A percentile compares a stretch with the other conserved stretches of the same genome.
Evolutionary conservation across 2,329 filamentous ascomycete genomes (phyloP).

Genomic region (Colletotrichum scovillei): DNA sequence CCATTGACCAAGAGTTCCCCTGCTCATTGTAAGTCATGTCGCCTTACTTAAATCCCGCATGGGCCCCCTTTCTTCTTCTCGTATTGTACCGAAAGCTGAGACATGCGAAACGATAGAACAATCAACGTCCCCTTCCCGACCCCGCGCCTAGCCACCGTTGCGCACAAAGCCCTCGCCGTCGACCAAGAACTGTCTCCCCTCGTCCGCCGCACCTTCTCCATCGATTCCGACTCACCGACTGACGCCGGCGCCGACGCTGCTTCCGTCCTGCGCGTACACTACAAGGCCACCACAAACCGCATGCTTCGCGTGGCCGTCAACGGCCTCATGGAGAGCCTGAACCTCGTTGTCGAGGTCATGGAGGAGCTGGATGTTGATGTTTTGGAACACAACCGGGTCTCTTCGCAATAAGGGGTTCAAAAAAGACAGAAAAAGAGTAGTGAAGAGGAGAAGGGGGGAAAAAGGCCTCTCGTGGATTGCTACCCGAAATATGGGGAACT

Average conservation of each 20-base stretch:
- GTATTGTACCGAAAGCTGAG: conserved; percentile 2
- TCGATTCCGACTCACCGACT: conserved; percentile 45
- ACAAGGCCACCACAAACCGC: conserved; percentile 90
- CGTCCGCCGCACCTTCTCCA: conserved; percentile 77
- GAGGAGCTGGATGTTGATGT: conserved; percentile 90
- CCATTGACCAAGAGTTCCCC: conserved; percentile 63
- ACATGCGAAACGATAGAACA: conserved; percentile 59
- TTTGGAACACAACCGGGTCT: conserved; percentile 52
- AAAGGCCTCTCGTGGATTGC: neutral
- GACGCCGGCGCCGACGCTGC: conserved; percentile 40
- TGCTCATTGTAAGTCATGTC: conserved; percentile 68
- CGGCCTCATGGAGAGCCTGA: conserved; percentile 92
- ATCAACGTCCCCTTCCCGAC: conserved; percentile 86
- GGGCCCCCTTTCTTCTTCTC: neutral
- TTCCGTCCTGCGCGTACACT: conserved; percentile 76
- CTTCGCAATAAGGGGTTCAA: neutral
- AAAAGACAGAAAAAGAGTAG: neutral
- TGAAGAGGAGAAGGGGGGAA: neutral
- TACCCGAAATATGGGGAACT: no score
- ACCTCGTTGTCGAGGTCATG: conserved; percentile 89
- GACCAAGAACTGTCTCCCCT: conserved; percentile 90
- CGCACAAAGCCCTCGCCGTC: conserved; percentile 81
- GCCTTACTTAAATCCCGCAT: conserved; percentile 38
- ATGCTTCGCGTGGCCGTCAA: conserved; percentile 98
- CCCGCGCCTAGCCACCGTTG: conserved; percentile 79